Base-by-base conservation (phyloP, 176 grass and related monocot species). In the Pontederia paniculata region DNA sequence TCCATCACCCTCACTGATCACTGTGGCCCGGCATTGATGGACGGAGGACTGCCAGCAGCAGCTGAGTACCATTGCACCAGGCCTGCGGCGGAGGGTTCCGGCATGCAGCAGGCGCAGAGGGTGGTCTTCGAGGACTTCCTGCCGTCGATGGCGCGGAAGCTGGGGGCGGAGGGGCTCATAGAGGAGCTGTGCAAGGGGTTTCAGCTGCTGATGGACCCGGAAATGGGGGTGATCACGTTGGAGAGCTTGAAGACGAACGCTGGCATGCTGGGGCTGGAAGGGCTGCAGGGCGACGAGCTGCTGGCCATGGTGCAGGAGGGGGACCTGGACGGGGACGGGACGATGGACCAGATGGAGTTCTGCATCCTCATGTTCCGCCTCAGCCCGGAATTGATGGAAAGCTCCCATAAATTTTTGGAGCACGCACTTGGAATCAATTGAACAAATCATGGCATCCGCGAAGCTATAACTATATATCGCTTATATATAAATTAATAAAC, bases 371-470 rank as follows among this genome's bases (percentile, higher is more conserved):
- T 98, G 93, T 75, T 98, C 12, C 53, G 93, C 9, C 66, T 98
- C 57, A 98, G 93, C 62, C 93, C 93, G 1, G 93, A 98, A 10
- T 74, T 98, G 70, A 98, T 98, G 93, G 83, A 87, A 45, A 69
- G 48, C 28, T 80, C 93, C 0, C 19, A 83, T 1, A 11, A 72
- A 41, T 91, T 79, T 75, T 79, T 96, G 46, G 85, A 96, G 37
- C 71, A 86, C 43, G 79, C 66, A 17, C 77, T 84, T 23, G 54
- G 28, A 37, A 37, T 37, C 7, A 37, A 37, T 37, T 37, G 28
- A 37, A 0, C 28, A 6, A 3, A 37, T n/a, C n/a, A n/a, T n/a
- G n/a, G n/a, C n/a, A n/a, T n/a, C n/a, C n/a, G n/a, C n/a, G n/a
- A n/a, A n/a, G n/a, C n/a, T n/a, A n/a, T n/a, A n/a, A n/a, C n/a